Evolutionary conservation across 2,329 filamentous ascomycete genomes (phyloP), one percentile per base, ranked within the genome.

Genomic region (Thyridium curvatum): DNA sequence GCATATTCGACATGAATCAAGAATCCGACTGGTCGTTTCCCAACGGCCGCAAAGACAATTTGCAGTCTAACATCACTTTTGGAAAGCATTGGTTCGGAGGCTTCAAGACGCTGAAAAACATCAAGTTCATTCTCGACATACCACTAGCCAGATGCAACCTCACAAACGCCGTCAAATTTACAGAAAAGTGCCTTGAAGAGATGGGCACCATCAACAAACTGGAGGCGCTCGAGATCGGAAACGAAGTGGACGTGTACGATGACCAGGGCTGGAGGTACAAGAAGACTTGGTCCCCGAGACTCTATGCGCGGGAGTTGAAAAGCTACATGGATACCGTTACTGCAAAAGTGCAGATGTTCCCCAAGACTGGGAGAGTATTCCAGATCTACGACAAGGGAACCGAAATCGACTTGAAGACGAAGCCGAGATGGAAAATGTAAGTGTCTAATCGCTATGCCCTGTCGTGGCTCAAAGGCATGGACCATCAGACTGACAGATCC

Each of bases 161-260:
- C 16, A 37, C 35, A n/a, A 31, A 37, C 17, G 29, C 26, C 13
- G 28, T 29, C n/a, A 26, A 37, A 16, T 37, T 37, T 18, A 30
- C 28, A 9, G 18, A 37, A 21, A n/a, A 14, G 12, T 29, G n/a
- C 9, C n/a, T 37, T 8, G 28, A 30, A 15, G 29, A 12, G 18
- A 37, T 37, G 35, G 35, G 35, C 16, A 15, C n/a, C 21, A 26
- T 26, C 49, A 37, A 42, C 14, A 50, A 47, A 31, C 51, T 61
- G n/a, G 42, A 41, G 4, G 41, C 53, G 38, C 51, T 61, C 35
- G 58, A 61, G 51, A 49, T 60, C 13, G 59, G 59, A 32, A 61
- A 61, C 47, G 59, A 61, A 44, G 52, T 61, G 35, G 59, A 61
- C 45, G 58, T 61, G 33, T 61, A 53, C 48, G 58, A 58, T 38